These are phyloP conservation scores for barley (Hordeum vulgare) DNA, from an alignment of 176 grass and related monocot genomes.

Conservation along the genomic window MorexV3_pseudomolecules_assembly NC_058521.1:590479216-590479715, in stretches of 20 bases:
- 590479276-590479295: too few relatives aligned
- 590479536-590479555: not conserved
- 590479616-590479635: slow-evolving; percentile 18
- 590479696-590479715: slow-evolving; percentile 65
- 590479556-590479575: slow-evolving; percentile 10
- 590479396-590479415: slow-evolving; percentile 22
- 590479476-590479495: too few relatives aligned
- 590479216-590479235: too few relatives aligned
- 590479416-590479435: slow-evolving; percentile 16
- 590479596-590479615: slow-evolving; percentile 24
- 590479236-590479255: too few relatives aligned
- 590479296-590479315: too few relatives aligned
- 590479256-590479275: too few relatives aligned
- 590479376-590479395: not conserved
- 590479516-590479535: not conserved
- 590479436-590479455: too few relatives aligned
- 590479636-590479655: slow-evolving; percentile 82
- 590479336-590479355: not conserved
- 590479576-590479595: slow-evolving; percentile 21
- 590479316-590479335: not conserved
- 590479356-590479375: not conserved
- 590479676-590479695: slow-evolving; percentile 52
- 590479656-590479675: slow-evolving; percentile 76
- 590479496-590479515: not conserved
- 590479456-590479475: too few relatives aligned